Evolutionary conservation across 106 monocot species (phyloP).

Genomic region (Allium sativum): DNA sequence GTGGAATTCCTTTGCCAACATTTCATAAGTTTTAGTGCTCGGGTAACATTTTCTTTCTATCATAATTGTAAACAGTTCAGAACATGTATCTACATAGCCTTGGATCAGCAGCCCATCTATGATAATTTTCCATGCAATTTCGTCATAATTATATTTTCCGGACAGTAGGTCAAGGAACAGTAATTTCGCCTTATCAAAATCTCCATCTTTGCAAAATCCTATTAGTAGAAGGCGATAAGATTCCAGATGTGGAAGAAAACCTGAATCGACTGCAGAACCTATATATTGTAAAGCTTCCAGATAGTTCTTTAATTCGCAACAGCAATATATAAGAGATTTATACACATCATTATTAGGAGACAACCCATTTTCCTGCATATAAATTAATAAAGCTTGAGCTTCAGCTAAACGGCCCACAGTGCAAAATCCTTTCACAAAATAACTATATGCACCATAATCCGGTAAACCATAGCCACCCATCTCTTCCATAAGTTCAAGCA

Average conservation of each 20-base stretch:
- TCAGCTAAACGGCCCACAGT: slow-evolving; percentile 12
- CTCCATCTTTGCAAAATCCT: slow-evolving; percentile 12
- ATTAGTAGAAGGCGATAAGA: slow-evolving; percentile 16
- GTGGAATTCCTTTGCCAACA: slow-evolving; percentile 5
- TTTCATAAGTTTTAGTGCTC: slow-evolving; percentile 10
- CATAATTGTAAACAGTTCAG: slow-evolving; percentile 15
- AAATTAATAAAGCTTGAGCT: slow-evolving; percentile 10
- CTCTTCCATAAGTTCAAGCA: slow-evolving; percentile 16
- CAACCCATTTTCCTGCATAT: slow-evolving; percentile 12
- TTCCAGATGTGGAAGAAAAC: slow-evolving; percentile 12
- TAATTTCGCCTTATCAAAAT: slow-evolving; percentile 18
- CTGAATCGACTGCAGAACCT: slow-evolving; percentile 1
- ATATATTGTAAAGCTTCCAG: slow-evolving; percentile 11
- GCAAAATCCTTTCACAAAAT: slow-evolving; percentile 17
- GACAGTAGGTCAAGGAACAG: slow-evolving; percentile 11
- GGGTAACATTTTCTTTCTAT: slow-evolving; percentile 9
- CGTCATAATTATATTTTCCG: slow-evolving; percentile 14
- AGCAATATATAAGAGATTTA: slow-evolving; percentile 17
- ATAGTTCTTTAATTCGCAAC: slow-evolving; percentile 11
- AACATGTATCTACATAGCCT: slow-evolving; percentile 13
- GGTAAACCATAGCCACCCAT: slow-evolving; percentile 11
- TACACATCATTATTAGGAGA: slow-evolving; percentile 13
- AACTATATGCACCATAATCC: slow-evolving; percentile 6
- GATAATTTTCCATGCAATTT: slow-evolving; percentile 23
- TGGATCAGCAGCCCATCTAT: slow-evolving; percentile 11